phyloP scores from a whole-genome alignment of 2,329 filamentous ascomycete genomes.

The Phialophora chinensis region DNA sequence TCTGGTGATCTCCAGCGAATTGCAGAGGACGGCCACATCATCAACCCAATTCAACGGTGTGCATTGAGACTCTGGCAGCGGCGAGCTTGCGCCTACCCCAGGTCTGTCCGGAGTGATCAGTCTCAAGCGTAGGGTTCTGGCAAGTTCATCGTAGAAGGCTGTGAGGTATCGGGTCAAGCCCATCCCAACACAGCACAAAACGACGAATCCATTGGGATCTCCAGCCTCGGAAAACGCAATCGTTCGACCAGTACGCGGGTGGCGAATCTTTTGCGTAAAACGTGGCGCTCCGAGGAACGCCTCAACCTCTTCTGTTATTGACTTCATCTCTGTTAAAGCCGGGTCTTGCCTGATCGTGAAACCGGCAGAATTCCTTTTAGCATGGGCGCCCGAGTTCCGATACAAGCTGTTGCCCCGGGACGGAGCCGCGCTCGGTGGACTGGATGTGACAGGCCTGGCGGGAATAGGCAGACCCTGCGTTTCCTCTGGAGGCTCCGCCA shows the following conservation, averaged over 20 bases:
- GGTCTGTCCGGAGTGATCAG: conserved; percentile 94
- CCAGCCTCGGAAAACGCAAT: conserved; percentile 98
- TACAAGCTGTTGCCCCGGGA: conserved; percentile 29
- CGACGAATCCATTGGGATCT: conserved; percentile 85
- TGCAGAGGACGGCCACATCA: conserved; percentile 93
- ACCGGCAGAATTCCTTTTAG: conserved; percentile 26
- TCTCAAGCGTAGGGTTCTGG: conserved; percentile 82
- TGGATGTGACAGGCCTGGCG: conserved; percentile 5
- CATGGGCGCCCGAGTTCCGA: conserved; percentile 20
- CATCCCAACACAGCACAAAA: conserved; percentile 98
- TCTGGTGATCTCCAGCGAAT: conserved; percentile 87
- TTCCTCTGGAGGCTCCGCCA: conserved; percentile 19
- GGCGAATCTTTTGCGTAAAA: conserved; percentile 83
- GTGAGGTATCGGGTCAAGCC: conserved; percentile 94
- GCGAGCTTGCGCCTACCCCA: conserved; percentile 88
- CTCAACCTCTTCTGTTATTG: conserved; percentile 85
- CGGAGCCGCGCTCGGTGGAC: conserved; percentile 21
- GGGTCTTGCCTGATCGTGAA: conserved; percentile 23
- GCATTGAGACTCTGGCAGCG: conserved; percentile 78
- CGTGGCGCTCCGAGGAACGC: conserved; percentile 82
- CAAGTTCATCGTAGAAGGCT: conserved; percentile 95
- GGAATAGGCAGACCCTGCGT: conserved; percentile 8
- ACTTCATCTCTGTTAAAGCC: conserved; percentile 70
- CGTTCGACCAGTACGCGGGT: conserved; percentile 81
- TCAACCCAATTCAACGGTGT: conserved; percentile 92